phyloP scores from a whole-genome alignment of 1,139 yeast species.

The Pneumocystis wakefieldiae region DNA sequence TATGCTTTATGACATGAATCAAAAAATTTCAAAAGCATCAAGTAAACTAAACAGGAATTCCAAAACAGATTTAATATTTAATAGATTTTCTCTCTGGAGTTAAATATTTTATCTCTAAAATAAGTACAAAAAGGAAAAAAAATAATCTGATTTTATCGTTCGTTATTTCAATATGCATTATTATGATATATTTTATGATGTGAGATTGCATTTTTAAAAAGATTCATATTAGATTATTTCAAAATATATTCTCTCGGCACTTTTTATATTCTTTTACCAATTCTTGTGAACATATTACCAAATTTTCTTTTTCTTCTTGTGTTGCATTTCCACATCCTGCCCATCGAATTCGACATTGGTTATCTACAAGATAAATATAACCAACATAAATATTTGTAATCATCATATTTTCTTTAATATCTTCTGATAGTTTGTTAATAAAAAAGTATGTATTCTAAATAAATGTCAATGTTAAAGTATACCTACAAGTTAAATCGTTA shows the following conservation, averaged over 20 bases:
- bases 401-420: conserved; percentile 43
- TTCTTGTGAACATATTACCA: neutral
- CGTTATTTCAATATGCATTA: conserved; percentile 57
- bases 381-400: conserved; percentile 74
- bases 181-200: conserved; percentile 46
- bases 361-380: conserved; percentile 64
- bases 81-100: conserved; percentile 55
- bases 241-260: too few species aligned
- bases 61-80: neutral
- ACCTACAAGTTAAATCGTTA: neutral
- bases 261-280: neutral
- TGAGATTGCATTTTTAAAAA: conserved; percentile 13
- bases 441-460: conserved; percentile 38
- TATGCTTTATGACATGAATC: conserved; percentile 47
- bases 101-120: conserved; percentile 57
- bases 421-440: conserved; percentile 46
- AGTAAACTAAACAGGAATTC: conserved; percentile 21
- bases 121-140: conserved; percentile 76
- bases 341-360: conserved; percentile 69
- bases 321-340: conserved; percentile 73
- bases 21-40: conserved; percentile 44
- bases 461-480: neutral
- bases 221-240: neutral
- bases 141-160: conserved; percentile 73
- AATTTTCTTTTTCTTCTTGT: conserved; percentile 33